Conservation (phyloP, 139 green algal species). For the Chlamydomonas applanata region DNA sequence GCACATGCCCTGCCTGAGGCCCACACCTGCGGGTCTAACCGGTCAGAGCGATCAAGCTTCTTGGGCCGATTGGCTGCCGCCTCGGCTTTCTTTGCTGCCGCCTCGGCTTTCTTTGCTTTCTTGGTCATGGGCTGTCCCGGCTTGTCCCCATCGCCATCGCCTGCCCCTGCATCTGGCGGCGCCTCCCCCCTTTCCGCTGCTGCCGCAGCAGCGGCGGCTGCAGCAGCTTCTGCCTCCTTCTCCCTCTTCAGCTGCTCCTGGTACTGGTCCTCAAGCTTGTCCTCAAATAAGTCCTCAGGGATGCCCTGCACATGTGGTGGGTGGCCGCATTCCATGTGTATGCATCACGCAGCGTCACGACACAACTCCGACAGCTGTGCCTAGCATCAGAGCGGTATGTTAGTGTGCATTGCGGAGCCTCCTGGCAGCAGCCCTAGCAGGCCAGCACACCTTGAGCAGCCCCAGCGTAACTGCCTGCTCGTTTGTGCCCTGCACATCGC, state of each 20-base stretch:
- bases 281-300: neutral
- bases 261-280: neutral
- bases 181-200: neutral
- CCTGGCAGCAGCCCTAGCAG: too few relatives aligned
- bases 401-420: too few relatives aligned
- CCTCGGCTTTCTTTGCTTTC: neutral
- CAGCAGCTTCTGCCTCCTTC: slow-evolving; percentile 21
- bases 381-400: too few relatives aligned
- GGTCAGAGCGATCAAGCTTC: slow-evolving; percentile 2
- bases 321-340: too few relatives aligned
- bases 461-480: slow-evolving; percentile 32
- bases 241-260: slow-evolving; percentile 22
- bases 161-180: neutral
- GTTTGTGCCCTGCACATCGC: slow-evolving; percentile 33
- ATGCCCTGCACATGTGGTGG: slow-evolving; percentile 37
- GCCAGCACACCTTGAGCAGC: slow-evolving; percentile 37
- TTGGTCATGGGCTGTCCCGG: slow-evolving; percentile 10
- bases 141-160: neutral
- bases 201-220: slow-evolving; percentile 3
- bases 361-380: neutral
- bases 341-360: neutral
- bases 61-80: neutral
- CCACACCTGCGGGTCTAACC: slow-evolving; percentile 13
- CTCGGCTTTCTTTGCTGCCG: slow-evolving; percentile 1
- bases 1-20: too few relatives aligned